Percentiles rank a stretch among this genome's conserved stretches.
Conservation (phyloP, 768 basidiomycete genomes). For the Lentinula guzmanii region DNA sequence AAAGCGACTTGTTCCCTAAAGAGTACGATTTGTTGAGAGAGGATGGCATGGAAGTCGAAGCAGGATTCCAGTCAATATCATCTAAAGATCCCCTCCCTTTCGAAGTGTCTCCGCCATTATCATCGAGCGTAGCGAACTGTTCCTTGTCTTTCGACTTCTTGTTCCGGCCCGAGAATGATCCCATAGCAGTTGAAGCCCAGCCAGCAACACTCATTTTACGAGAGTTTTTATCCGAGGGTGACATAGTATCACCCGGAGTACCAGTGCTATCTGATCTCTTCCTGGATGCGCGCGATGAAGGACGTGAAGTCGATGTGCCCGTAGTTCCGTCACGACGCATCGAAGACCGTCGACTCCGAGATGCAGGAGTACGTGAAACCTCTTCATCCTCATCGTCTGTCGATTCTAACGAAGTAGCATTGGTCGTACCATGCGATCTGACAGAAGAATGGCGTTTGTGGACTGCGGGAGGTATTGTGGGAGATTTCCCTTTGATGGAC, state of each 20-base stretch:
- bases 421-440: neutral
- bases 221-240: constrained; percentile 22
- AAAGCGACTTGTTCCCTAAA: constrained; percentile 20
- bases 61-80: constrained; percentile 15
- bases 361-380: constrained; percentile 7
- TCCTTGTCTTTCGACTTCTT: constrained; percentile 56
- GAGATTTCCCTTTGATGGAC: neutral
- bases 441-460: neutral
- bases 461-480: neutral
- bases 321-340: constrained; percentile 34
- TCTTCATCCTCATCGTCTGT: constrained; percentile 28
- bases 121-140: constrained; percentile 49
- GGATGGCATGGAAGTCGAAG: constrained; percentile 20
- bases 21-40: constrained; percentile 19
- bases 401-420: constrained; percentile 11
- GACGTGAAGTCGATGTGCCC: constrained; percentile 37
- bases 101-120: constrained; percentile 32
- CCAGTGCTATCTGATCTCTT: constrained; percentile 57
- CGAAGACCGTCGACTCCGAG: constrained; percentile 21
- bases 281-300: constrained; percentile 54
- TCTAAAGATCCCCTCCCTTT: constrained; percentile 21
- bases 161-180: constrained; percentile 49
- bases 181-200: constrained; percentile 67
- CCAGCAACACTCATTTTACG: constrained; percentile 46
- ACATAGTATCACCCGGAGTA: constrained; percentile 23